These are phyloP conservation scores for Pholiota microspora DNA, from an alignment of 768 basidiomycete species.

Conservation along the genomic window DNA sequence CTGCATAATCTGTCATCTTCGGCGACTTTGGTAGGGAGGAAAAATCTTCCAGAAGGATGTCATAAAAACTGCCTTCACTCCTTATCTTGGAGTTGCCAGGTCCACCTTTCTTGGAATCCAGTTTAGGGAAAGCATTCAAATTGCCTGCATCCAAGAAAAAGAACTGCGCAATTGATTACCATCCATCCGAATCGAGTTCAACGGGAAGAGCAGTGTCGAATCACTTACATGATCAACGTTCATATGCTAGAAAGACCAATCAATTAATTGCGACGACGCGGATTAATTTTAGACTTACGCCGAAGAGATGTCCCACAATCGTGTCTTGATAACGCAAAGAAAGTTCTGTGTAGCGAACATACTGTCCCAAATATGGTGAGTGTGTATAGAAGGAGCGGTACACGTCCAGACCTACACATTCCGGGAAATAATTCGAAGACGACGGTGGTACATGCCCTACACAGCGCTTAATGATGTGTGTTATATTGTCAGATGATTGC, in stretches of 20 bases:
- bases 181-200: constrained; percentile 8
- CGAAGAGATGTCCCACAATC: constrained; percentile 82
- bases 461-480: not conserved
- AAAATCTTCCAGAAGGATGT: constrained; percentile 66
- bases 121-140: constrained; percentile 39
- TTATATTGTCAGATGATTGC: constrained; percentile 28
- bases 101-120: constrained; percentile 12
- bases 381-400: constrained; percentile 4
- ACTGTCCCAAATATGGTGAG: constrained; percentile 32
- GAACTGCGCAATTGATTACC: constrained; percentile 37
- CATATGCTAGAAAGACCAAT: constrained; percentile 56
- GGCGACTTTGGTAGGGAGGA: constrained; percentile 51
- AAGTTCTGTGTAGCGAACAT: constrained; percentile 69
- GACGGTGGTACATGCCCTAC: constrained; percentile 89
- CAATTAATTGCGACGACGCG: constrained; percentile 8
- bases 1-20: constrained; percentile 58
- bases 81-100: constrained; percentile 16
- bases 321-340: constrained; percentile 85
- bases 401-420: constrained; percentile 59
- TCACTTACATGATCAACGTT: constrained; percentile 75
- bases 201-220: not conserved
- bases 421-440: constrained; percentile 75
- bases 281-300: constrained; percentile 40
- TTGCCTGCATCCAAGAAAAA: constrained; percentile 55
- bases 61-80: constrained; percentile 41